These are phyloP conservation scores for Cladosporium sp. DNA, from an alignment of 2,329 filamentous ascomycete species.

Conservation along the genomic window DNA sequence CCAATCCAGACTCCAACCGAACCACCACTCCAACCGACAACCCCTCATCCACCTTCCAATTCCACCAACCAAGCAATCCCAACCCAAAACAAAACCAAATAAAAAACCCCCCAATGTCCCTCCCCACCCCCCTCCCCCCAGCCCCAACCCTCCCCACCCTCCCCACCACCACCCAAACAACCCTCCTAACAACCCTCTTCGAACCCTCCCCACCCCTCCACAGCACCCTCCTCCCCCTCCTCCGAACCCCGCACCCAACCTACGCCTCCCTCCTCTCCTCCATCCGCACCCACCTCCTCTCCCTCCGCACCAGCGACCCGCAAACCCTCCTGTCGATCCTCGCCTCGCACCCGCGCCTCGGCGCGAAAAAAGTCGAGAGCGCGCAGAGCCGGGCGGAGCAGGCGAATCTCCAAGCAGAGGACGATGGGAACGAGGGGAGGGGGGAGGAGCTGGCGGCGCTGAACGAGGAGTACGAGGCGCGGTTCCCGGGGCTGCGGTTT, in stretches of 20 bases:
- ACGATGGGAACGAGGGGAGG: conserved; percentile 39
- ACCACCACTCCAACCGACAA: background rate
- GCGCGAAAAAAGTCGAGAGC: conserved; percentile 75
- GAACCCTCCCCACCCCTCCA: conserved; percentile 74
- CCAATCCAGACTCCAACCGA: background rate
- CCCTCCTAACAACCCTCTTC: conserved; percentile 71
- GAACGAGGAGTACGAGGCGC: conserved; percentile 73
- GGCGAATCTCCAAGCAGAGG: conserved; percentile 56
- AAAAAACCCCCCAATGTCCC: background rate
- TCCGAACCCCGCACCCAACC: conserved; percentile 57
- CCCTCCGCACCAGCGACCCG: conserved; percentile 51
- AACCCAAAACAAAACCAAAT: background rate
- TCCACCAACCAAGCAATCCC: background rate
- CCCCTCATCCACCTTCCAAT: background rate
- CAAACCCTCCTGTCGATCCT: conserved; percentile 64
- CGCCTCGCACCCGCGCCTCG: conserved; percentile 75
- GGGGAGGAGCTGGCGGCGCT: conserved; percentile 52
- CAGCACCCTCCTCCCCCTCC: conserved; percentile 59
- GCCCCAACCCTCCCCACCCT: conserved; percentile 52
- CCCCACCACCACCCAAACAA: conserved; percentile 48
- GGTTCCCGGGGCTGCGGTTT: conserved; percentile 76
- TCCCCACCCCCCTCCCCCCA: conserved; percentile 46
- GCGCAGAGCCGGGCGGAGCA: conserved; percentile 77
- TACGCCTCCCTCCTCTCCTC: conserved; percentile 65
- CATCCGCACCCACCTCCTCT: conserved; percentile 57